Base-by-base conservation (phyloP, 768 basidiomycete genomes). In the Mycena latifolia region DNA sequence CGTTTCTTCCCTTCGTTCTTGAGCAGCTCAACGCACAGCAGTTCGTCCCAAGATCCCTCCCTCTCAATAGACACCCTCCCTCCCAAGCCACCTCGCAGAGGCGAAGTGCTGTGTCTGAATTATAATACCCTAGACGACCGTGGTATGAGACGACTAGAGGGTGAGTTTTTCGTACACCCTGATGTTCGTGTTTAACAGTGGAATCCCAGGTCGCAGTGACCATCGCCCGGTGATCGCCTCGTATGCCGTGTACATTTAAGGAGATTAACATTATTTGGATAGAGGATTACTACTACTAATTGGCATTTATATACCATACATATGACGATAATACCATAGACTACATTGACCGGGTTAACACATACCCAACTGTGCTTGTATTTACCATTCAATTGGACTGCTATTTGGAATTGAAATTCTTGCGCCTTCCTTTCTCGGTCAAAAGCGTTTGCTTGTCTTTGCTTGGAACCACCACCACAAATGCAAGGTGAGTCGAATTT, bases 151-250 rank as follows among this genome's bases (percentile, higher is more conserved):
- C 82, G 85, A 61, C 76, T 96, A 59, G 90, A 92, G 35, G 69
- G 69, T 61, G 22, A 54, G 54, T 50, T 20, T 24, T 14, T 29
- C 35, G n/a, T 6, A 8, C 18, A 20, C 10, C 20, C 11, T 51
- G 1, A 22, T n/a, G 17, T 2, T 31, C 8, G 10, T 60, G 6
- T 18, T 24, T 57, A 14, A 55, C 22, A 25, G 41, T 11, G 27
- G 4, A 46, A 37, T 20, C 52, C 0, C 33, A 75, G 94, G 92
- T 18, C 84, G 90, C 46, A 92, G 91, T 69, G 94, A 96, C 75
- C 94, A 96, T 74, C 80, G 94, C 39, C 94, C 94, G 0, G 93
- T 95, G n/a, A 87, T 93, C 65, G 92, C 92, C 60, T 86, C 86
- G 25, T 95, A 92, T 73, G 87, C 86, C 45, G 81, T 92, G 55